phyloP scores from a whole-genome alignment of 2,329 filamentous ascomycete species.

The Drechslerella stenobrocha region DNA sequence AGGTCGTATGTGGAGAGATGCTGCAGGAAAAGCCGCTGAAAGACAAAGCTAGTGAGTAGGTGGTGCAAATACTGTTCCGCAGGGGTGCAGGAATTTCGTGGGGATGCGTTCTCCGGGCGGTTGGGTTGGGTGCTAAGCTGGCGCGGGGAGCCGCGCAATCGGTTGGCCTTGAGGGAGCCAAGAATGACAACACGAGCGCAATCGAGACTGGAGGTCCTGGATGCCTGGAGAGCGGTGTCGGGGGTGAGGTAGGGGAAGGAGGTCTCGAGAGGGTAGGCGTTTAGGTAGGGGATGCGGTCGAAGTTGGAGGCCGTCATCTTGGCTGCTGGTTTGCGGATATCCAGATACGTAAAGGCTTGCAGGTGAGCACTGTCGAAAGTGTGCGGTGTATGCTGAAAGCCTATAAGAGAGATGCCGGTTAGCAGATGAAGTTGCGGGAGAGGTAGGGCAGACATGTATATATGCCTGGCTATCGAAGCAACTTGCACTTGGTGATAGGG shows the following conservation, averaged over 20 bases:
- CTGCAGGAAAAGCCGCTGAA: constrained; percentile 24
- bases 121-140: background rate
- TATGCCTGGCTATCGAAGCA: no score
- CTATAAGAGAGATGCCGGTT: no score
- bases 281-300: constrained; percentile 34
- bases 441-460: no score
- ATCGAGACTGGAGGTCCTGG: constrained; percentile 19
- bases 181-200: constrained; percentile 43
- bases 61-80: constrained; percentile 20
- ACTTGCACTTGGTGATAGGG: no score
- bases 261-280: constrained; percentile 31
- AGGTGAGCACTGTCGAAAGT: no score
- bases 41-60: constrained; percentile 30
- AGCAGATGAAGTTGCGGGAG: no score
- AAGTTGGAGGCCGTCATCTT: constrained; percentile 15
- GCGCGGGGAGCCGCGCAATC: constrained; percentile 15
- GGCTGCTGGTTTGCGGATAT: no score
- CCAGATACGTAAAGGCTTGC: no score
- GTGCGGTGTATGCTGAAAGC: no score
- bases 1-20: constrained; percentile 34
- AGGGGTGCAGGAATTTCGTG: background rate
- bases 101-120: background rate
- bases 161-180: constrained; percentile 39
- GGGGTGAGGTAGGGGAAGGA: constrained; percentile 36
- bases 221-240: constrained; percentile 21